phyloP scores from a whole-genome alignment of 2,329 filamentous ascomycete species.

The Penicillium sp. region DNA sequence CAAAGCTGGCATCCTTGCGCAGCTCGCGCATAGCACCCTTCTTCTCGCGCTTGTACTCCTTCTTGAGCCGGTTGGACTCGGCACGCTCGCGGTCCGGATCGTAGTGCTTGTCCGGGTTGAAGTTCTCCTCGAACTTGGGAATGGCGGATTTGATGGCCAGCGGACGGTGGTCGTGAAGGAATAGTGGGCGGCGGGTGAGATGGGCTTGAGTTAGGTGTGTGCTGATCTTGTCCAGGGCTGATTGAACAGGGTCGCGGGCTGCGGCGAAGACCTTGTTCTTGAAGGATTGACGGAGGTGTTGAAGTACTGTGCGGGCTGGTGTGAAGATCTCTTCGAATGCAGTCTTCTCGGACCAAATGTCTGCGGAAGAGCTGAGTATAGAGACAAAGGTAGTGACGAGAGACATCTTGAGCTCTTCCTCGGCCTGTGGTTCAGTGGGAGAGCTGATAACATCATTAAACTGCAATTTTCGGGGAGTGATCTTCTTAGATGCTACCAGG shows the following conservation, averaged over 20 bases:
- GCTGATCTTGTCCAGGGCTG: slow-evolving; percentile 41
- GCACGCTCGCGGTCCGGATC: slow-evolving; percentile 90
- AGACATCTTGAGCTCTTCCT: slow-evolving; percentile 58
- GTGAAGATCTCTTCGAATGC: slow-evolving; percentile 80
- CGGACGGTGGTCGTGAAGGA: slow-evolving; percentile 86
- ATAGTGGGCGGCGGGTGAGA: slow-evolving; percentile 73
- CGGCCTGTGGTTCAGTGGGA: slow-evolving; percentile 24
- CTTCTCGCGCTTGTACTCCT: slow-evolving; percentile 90
- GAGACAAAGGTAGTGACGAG: slow-evolving; percentile 66
- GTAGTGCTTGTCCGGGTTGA: slow-evolving; percentile 95
- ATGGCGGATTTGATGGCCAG: slow-evolving; percentile 85
- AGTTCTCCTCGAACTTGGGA: slow-evolving; percentile 94
- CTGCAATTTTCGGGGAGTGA: slow-evolving; percentile 56
- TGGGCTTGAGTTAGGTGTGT: slow-evolving; percentile 61
- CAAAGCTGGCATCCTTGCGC: slow-evolving; percentile 91
- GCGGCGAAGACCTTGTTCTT: slow-evolving; percentile 54
- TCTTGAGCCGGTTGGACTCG: slow-evolving; percentile 80
- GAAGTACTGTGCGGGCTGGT: slow-evolving; percentile 63
- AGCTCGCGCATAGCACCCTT: slow-evolving; percentile 95
- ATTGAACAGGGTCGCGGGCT: slow-evolving; percentile 35
- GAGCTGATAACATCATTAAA: slow-evolving; percentile 60
- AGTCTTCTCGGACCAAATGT: slow-evolving; percentile 73
- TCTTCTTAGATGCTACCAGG: slow-evolving; percentile 43
- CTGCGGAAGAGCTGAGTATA: slow-evolving; percentile 69
- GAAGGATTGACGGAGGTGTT: slow-evolving; percentile 63